Base-by-base conservation (phyloP, 768 basidiomycete species). In the Tricholoma sp. region DNA sequence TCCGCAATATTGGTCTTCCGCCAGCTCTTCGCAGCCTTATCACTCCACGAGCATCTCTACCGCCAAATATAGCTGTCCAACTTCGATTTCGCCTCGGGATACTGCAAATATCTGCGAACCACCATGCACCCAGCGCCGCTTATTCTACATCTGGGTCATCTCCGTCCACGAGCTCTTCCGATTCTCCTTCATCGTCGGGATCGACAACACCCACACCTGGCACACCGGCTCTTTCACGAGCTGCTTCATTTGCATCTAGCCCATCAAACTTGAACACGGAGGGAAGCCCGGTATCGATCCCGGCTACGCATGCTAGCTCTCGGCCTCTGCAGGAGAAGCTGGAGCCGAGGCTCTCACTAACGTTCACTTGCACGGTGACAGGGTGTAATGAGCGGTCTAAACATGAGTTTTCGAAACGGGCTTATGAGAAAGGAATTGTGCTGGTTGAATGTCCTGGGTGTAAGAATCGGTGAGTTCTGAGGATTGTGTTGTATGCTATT, bases 391-490 rank as follows among this genome's bases (percentile, higher is more conserved):
- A 75, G 57, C 86, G 96, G 2, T 95, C 92, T 8, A 86, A 91
- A 5, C 95, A 98, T 64, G 80, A 89, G 58, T 98, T 98, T 69
- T 81, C 91, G 6, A 88, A 84, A 66, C 80, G 84, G 45, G 82
- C 91, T 17, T 99, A 99, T 70, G 81, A 89, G 67, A 81, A 79
- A 45, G 96, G 96, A 0, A 85, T 98, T 52, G 95, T 98, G 2
- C 76, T 99, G 28, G 82, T 97, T 1, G 82, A 94, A 67, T 99
- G 96, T 73, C 94, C 95, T 1, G 81, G 81, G 12, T 99, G 96
- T 68, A 84, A 89, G 63, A 92, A 90, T 64, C 76, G 95, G 90
- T 93, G 66, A 53, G 85, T 71, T 11, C 52, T 57, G 20, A 28
- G 42, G 53, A 55, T 53, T 34, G 45, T 36, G 24, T 12, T 10